Evolutionary conservation across 2,329 filamentous ascomycete species (phyloP).

Genomic region (Pseudopyricularia cyperi): DNA sequence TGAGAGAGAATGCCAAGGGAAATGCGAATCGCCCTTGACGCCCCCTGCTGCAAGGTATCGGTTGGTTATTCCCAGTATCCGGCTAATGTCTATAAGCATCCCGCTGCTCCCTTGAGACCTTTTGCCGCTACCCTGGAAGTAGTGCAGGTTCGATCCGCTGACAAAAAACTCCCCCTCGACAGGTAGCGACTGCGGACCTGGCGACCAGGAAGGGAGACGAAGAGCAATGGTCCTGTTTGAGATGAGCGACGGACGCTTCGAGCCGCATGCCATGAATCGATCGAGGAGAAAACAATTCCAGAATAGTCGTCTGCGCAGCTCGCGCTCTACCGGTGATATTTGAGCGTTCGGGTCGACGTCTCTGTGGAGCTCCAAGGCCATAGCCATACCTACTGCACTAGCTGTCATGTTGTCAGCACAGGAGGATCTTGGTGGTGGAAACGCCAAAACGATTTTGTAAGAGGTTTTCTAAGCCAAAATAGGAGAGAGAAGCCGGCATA

Average conservation of each 20-base stretch:
- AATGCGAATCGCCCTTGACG: slow-evolving; percentile 80
- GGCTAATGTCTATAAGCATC: slow-evolving; percentile 73
- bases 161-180: slow-evolving; percentile 74
- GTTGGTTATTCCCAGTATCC: slow-evolving; percentile 72
- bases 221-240: slow-evolving; percentile 65
- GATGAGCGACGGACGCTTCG: slow-evolving; percentile 68
- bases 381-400: slow-evolving; percentile 68
- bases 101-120: slow-evolving; percentile 63
- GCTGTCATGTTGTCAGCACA: slow-evolving; percentile 27
- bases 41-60: slow-evolving; percentile 74
- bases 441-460: neutral
- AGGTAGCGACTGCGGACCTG: slow-evolving; percentile 44
- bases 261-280: slow-evolving; percentile 69
- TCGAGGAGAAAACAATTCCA: slow-evolving; percentile 85
- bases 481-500: slow-evolving; percentile 23
- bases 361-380: slow-evolving; percentile 68
- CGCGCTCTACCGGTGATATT: slow-evolving; percentile 55
- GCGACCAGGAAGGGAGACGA: slow-evolving; percentile 62
- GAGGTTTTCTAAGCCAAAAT: neutral
- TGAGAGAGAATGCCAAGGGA: slow-evolving; percentile 79
- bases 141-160: slow-evolving; percentile 63
- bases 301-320: slow-evolving; percentile 68
- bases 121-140: slow-evolving; percentile 54
- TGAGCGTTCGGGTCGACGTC: slow-evolving; percentile 54
- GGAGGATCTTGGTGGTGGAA: slow-evolving; percentile 19